A percentile compares a stretch with the other conserved stretches of the same genome.
phyloP scores from a whole-genome alignment of 345 rosid species.

The Erodium maritimum region DNA sequence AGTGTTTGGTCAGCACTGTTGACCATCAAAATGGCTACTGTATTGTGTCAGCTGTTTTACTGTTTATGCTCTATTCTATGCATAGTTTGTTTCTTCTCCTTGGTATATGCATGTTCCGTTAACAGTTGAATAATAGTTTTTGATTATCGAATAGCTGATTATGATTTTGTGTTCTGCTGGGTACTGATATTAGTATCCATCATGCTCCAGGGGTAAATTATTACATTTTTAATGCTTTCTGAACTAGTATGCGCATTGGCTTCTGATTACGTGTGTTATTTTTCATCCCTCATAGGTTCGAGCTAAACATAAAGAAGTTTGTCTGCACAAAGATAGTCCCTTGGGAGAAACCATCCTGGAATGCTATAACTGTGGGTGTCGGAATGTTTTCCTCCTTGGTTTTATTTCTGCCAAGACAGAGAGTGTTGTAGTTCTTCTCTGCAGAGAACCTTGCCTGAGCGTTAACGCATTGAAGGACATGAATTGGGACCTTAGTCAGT shows the following conservation, averaged over 20 bases:
- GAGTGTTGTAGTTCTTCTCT: conserved; percentile 96
- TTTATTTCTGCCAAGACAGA: conserved; percentile 97
- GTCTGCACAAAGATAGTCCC: conserved; percentile 99
- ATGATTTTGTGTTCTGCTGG: neutral
- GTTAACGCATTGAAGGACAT: conserved; percentile 98
- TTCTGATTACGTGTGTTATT: conserved; percentile 5
- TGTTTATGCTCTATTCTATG: neutral
- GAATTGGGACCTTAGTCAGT: conserved; percentile 99
- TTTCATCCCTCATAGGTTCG: conserved; percentile 52
- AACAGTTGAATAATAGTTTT: neutral
- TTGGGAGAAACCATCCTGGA: conserved; percentile 97
- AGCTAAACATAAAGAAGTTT: conserved; percentile 98
- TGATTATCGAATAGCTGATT: neutral
- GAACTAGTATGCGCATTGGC: neutral
- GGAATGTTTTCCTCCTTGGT: conserved; percentile 97
- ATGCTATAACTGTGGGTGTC: conserved; percentile 98
- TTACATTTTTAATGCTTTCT: neutral
- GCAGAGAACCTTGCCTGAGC: conserved; percentile 96
- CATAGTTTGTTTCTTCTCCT: neutral
- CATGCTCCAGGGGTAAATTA: neutral
- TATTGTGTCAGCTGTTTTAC: neutral
- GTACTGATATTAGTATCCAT: neutral
- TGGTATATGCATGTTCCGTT: neutral
- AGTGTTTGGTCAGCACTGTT: neutral
- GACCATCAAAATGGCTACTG: neutral